phyloP scores from a whole-genome alignment of 805 yeast species.

The Yarrowia sp. region DNA sequence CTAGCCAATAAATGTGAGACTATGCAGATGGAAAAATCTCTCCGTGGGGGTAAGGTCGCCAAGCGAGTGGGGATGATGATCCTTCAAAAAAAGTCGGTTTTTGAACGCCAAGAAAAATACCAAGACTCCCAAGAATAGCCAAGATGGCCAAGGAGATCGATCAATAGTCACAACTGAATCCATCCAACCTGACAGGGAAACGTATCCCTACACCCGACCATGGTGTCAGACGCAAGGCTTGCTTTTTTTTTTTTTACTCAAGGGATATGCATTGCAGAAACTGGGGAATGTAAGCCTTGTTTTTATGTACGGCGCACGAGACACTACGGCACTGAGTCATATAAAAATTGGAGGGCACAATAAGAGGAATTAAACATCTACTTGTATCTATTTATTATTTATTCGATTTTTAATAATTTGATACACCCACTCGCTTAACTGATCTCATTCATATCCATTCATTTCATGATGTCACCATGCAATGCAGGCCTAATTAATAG shows the following conservation, averaged over 20 bases:
- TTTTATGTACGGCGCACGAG: neutral
- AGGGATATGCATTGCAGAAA: constrained; percentile 6
- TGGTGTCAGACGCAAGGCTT: neutral
- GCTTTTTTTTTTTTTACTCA: neutral
- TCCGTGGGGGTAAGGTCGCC: neutral
- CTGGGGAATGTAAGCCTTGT: constrained; percentile 9
- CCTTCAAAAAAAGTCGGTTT: neutral
- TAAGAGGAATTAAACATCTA: too few species aligned
- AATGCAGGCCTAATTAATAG: neutral
- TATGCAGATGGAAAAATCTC: neutral
- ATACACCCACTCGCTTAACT: too few species aligned
- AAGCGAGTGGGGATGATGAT: neutral
- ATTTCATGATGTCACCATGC: neutral
- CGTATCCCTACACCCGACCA: neutral
- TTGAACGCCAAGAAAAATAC: neutral
- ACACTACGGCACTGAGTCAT: too few species aligned
- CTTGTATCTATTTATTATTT: too few species aligned
- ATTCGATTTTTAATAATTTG: too few species aligned
- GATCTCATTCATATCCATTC: too few species aligned
- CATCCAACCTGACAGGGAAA: neutral
- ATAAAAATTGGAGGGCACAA: too few species aligned
- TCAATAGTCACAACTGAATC: too few species aligned
- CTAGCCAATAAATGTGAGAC: neutral
- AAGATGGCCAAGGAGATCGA: neutral
- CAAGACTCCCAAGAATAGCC: neutral